These are phyloP conservation scores for Candida sithepensis DNA, from an alignment of 805 yeast species.

Conservation along the genomic window DNA sequence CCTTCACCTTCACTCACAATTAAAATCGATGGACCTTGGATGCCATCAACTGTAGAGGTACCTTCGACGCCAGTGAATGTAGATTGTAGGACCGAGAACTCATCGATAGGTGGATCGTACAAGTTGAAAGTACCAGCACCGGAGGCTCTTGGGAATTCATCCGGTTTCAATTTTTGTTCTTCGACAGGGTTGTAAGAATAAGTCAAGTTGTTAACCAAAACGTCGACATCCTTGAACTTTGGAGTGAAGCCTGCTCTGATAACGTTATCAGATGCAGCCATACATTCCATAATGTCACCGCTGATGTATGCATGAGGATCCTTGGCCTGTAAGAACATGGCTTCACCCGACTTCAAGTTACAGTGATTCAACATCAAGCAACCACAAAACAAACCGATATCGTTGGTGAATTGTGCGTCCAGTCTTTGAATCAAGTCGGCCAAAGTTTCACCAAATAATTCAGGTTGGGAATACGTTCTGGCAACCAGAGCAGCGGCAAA, in stretches of 20 bases:
- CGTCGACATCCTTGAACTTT: conserved; percentile 91
- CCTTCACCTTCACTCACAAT: conserved; percentile 85
- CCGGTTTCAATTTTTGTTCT: conserved; percentile 81
- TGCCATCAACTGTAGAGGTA: conserved; percentile 51
- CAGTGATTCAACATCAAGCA: conserved; percentile 90
- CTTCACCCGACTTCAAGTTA: conserved; percentile 80
- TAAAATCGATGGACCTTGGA: conserved; percentile 85
- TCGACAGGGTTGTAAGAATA: conserved; percentile 85
- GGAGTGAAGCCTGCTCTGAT: conserved; percentile 99
- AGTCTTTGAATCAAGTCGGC: conserved; percentile 74
- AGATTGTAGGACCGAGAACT: conserved; percentile 89
- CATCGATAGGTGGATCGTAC: conserved; percentile 96
- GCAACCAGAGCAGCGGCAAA: conserved; percentile 63
- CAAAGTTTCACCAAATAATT: conserved; percentile 52
- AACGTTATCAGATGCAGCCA: conserved; percentile 99
- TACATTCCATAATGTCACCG: conserved; percentile 98
- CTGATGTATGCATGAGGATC: conserved; percentile 97
- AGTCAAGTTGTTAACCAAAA: conserved; percentile 86
- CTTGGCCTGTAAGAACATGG: conserved; percentile 93
- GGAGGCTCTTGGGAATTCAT: conserved; percentile 54
- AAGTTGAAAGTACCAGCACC: conserved; percentile 67
- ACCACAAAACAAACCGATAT: conserved; percentile 94
- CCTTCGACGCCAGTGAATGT: conserved; percentile 51
- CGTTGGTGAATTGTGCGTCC: conserved; percentile 86
- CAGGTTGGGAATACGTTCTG: conserved; percentile 59